Evolutionary conservation across 2,329 filamentous ascomycete species (phyloP).

Genomic region (Rhynchosporium secalis): DNA sequence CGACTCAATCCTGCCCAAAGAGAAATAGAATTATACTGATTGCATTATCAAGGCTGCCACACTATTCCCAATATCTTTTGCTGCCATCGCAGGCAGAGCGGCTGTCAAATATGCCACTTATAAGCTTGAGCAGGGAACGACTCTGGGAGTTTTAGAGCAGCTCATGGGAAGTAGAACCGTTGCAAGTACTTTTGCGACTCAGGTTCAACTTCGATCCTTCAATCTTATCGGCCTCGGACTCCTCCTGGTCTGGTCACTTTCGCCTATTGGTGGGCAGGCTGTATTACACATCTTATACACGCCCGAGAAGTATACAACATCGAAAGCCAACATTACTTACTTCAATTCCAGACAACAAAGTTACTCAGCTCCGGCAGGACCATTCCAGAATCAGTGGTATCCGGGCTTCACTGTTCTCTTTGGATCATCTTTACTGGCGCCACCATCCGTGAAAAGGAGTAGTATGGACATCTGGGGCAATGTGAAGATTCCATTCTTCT

Average conservation of each 20-base stretch:
- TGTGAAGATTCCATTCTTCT: conserved; percentile 35
- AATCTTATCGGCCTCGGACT: conserved; percentile 35
- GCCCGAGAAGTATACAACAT: conserved; percentile 20
- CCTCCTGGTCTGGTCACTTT: conserved; percentile 38
- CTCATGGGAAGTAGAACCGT: conserved; percentile 40
- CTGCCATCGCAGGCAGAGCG: conserved; percentile 35
- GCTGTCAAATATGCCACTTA: conserved; percentile 34
- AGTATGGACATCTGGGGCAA: conserved; percentile 38
- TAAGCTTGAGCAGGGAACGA: conserved; percentile 37
- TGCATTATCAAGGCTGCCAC: conserved; percentile 28
- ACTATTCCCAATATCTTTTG: conserved; percentile 39
- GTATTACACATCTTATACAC: conserved; percentile 33
- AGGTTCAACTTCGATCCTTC: conserved; percentile 34
- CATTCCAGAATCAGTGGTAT: conserved; percentile 25
- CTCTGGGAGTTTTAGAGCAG: conserved; percentile 36
- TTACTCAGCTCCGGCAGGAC: conserved; percentile 24
- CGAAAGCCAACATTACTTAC: conserved; percentile 25
- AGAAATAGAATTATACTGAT: background rate
- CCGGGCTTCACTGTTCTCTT: conserved; percentile 28
- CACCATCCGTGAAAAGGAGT: conserved; percentile 26
- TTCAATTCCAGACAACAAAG: conserved; percentile 30
- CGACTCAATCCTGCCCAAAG: background rate
- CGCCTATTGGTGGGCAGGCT: conserved; percentile 39
- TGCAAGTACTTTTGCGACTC: conserved; percentile 34
- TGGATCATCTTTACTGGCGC: conserved; percentile 28